Base-by-base conservation (phyloP, 108 stramenopile genomes). In the Aurantiochytrium sp. region DNA sequence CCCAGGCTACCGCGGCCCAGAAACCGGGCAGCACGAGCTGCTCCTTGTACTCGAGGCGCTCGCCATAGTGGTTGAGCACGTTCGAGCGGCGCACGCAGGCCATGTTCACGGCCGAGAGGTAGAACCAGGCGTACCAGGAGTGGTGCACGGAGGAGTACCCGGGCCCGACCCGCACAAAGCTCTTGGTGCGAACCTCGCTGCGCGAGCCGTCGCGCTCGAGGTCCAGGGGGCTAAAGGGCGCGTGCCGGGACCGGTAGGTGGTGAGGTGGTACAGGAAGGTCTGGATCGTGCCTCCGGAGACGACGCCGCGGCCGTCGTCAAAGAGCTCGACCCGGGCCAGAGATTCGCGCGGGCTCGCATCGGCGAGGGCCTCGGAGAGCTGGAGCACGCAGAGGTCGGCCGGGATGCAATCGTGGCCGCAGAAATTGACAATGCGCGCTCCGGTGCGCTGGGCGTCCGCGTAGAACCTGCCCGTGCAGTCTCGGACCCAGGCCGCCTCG, bases 401-500 rank as follows among this genome's bases (percentile, higher is more conserved):
- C 4, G 97, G 97, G 37, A 98, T 89, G 37, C 90, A 95, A 90
- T 98, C 97, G 88, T 95, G 91, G 37, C 97, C 97, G 81, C 94
- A 93, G 50, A 95, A 88, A 68, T 93, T 93, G 37, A 96, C 91
- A 52, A 98, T 93, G 53, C 91, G 89, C 10, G 94, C 92, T 0
- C 96, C 96, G 19, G 94, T n/a, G n/a, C n/a, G n/a, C n/a, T n/a
- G n/a, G n/a, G n/a, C n/a, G n/a, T n/a, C n/a, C n/a, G n/a, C n/a
- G n/a, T n/a, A n/a, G n/a, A n/a, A n/a, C n/a, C n/a, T 52, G 91
- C 96, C 96, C 96, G 98, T 10, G 87, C 48, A 5, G 94, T n/a
- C n/a, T n/a, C n/a, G n/a, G n/a, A n/a, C n/a, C n/a, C n/a, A n/a
- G n/a, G n/a, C n/a, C n/a, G n/a, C 91, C 91, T 99, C 97, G 4